Base-by-base conservation (phyloP, 2,329 filamentous ascomycete genomes). In the Claviceps monticola region DNA sequence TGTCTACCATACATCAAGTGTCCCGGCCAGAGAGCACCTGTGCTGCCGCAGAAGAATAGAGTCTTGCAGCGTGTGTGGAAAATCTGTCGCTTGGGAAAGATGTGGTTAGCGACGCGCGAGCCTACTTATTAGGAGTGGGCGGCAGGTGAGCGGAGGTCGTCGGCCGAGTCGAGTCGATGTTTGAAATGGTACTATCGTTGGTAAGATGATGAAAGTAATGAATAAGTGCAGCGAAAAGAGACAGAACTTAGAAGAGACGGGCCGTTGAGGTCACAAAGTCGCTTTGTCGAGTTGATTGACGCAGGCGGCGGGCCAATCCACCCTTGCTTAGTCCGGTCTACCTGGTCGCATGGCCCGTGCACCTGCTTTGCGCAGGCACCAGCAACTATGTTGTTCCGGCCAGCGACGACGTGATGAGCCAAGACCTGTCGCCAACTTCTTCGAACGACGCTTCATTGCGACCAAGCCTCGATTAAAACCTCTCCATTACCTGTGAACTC, bases 371-470 rank as follows among this genome's bases (percentile, higher is more conserved):
- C n/a, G 37, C 23, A 34, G 17, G 9, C 43, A 37, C 14, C 39
- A 26, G 53, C 49, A 48, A 51, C 54, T 56, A 57, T 53, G 50
- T 61, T 61, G 51, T 58, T 61, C 60, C 59, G 59, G 53, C 37
- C 34, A 41, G 37, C 53, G 17, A 41, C 41, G 48, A 50, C 48
- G n/a, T 11, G 8, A 4, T 9, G 26, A 23, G 26, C 16, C 19
- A 29, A 29, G 26, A 29, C 26, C 26, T 11, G 26, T 29, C 26
- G 26, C 9, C 29, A 34, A 34, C 29, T 34, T 34, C 29, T 23
- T 11, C 16, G 16, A 11, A 46, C 43, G 36, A 42, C 44, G 43
- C 49, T 46, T 51, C 49, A 41, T 42, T 26, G 26, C 49, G 21
- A 54, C 26, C 48, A 51, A 41, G 19, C 36, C 36, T 29, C 45